These are phyloP conservation scores for rapeseed (Brassica napus) DNA, from an alignment of 345 rosid genomes.

Conservation along the genomic window DNA sequence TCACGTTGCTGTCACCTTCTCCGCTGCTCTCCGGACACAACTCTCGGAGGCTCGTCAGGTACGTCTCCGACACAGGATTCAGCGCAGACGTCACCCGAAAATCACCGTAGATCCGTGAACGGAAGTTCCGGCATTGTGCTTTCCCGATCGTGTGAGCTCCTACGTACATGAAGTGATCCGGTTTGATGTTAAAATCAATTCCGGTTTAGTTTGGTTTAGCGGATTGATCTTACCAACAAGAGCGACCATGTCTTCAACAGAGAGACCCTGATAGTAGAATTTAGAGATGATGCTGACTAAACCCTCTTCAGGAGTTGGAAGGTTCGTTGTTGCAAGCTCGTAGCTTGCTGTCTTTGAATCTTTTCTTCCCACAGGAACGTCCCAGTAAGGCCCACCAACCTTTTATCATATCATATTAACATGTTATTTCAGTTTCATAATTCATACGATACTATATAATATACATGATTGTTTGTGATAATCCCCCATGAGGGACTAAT, in stretches of 20 bases:
- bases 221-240: slow-evolving; percentile 58
- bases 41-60: slow-evolving; percentile 45
- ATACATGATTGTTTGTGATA: neutral
- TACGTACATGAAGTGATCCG: slow-evolving; percentile 21
- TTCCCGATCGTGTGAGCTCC: slow-evolving; percentile 90
- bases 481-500: neutral
- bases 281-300: slow-evolving; percentile 61
- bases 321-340: slow-evolving; percentile 48
- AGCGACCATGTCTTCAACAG: slow-evolving; percentile 82
- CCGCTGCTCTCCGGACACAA: slow-evolving; percentile 56
- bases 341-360: slow-evolving; percentile 76
- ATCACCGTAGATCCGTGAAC: slow-evolving; percentile 66
- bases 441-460: neutral
- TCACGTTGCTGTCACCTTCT: slow-evolving; percentile 57
- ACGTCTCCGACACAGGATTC: slow-evolving; percentile 43
- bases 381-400: slow-evolving; percentile 51
- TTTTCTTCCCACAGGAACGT: slow-evolving; percentile 90
- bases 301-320: slow-evolving; percentile 69
- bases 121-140: slow-evolving; percentile 71
- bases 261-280: slow-evolving; percentile 70
- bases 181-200: neutral
- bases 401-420: neutral
- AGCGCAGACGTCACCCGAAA: slow-evolving; percentile 47
- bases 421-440: neutral
- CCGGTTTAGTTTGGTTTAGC: slow-evolving; percentile 11